Percentiles rank a stretch among this genome's conserved stretches.
These are phyloP conservation scores for Pogostemon cablin DNA, from an alignment of 257 asterid genomes.

Conservation along the genomic window DNA sequence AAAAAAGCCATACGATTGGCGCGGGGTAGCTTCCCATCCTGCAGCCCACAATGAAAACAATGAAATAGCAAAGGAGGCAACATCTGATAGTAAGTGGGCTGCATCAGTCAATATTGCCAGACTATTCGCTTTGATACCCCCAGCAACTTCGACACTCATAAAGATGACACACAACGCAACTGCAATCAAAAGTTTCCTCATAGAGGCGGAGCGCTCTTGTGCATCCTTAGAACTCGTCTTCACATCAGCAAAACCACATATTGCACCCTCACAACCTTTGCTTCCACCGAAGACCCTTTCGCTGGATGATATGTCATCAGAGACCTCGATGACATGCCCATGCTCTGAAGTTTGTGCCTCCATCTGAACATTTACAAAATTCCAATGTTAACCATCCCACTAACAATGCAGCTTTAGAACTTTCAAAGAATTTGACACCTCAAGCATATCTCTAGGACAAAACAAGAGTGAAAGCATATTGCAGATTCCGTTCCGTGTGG, in stretches of 20 bases:
- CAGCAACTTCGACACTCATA: slow-evolving; percentile 81
- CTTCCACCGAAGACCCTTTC: slow-evolving; percentile 49
- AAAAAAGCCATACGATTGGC: slow-evolving; percentile 90
- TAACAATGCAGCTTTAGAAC: not conserved
- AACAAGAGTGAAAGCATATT: slow-evolving; percentile 4
- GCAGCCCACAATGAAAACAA: slow-evolving; percentile 92
- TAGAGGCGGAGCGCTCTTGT: slow-evolving; percentile 73
- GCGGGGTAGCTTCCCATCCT: slow-evolving; percentile 96
- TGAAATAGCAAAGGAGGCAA: slow-evolving; percentile 92
- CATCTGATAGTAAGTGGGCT: slow-evolving; percentile 87
- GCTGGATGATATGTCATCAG: slow-evolving; percentile 35
- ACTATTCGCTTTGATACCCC: slow-evolving; percentile 91
- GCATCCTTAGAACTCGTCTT: slow-evolving; percentile 62
- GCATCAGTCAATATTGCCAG: slow-evolving; percentile 88
- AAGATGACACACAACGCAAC: slow-evolving; percentile 69
- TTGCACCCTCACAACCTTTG: slow-evolving; percentile 73
- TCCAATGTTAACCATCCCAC: slow-evolving; percentile 14
- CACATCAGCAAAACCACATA: slow-evolving; percentile 80
- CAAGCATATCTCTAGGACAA: not conserved
- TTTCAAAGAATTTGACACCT: not conserved
- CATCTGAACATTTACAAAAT: slow-evolving; percentile 52
- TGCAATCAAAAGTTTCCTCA: slow-evolving; percentile 71
- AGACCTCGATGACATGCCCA: slow-evolving; percentile 59
- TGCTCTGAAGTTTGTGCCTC: slow-evolving; percentile 47
- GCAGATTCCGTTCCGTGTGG: not conserved